Percentiles rank a stretch among this genome's conserved stretches.
These are phyloP conservation scores for Diaporthe nobilis DNA, from an alignment of 2,329 filamentous ascomycete genomes.

Conservation along the genomic window DNA sequence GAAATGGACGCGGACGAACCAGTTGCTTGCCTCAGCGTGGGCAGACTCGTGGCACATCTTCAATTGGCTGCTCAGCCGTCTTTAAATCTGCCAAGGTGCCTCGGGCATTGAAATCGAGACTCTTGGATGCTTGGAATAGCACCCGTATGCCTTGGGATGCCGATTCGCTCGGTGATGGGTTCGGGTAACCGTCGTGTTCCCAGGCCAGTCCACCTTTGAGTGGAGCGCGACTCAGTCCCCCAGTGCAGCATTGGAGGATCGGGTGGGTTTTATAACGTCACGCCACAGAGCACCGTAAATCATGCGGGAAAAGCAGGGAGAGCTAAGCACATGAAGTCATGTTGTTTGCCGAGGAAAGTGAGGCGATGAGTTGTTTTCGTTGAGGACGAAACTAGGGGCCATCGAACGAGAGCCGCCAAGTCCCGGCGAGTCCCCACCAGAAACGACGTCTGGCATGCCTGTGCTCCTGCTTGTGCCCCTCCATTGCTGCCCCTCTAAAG, in stretches of 20 bases:
- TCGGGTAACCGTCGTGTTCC: conserved; percentile 8
- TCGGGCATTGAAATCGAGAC: conserved; percentile 6
- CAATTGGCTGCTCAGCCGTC: conserved; percentile 14
- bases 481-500: conserved; percentile 35
- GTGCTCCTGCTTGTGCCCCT: conserved; percentile 32
- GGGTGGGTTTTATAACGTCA: conserved; percentile 35
- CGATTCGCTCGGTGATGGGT: conserved; percentile 30
- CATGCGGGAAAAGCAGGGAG: conserved; percentile 32
- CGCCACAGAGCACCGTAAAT: conserved; percentile 34
- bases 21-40: not conserved
- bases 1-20: conserved; percentile 1
- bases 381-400: conserved; percentile 10
- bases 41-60: not conserved
- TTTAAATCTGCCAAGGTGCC: conserved; percentile 8
- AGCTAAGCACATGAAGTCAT: conserved; percentile 36
- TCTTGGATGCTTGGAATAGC: not conserved
- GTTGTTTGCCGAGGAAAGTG: conserved; percentile 35
- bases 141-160: not conserved
- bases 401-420: conserved; percentile 36
- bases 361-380: conserved; percentile 36
- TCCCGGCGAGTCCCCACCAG: conserved; percentile 28
- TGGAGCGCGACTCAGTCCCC: conserved; percentile 22
- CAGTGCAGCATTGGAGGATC: conserved; percentile 6
- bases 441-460: conserved; percentile 14
- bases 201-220: conserved; percentile 2